phyloP scores from a whole-genome alignment of 2,329 filamentous ascomycete genomes.

The Microascus cirrosus region DNA sequence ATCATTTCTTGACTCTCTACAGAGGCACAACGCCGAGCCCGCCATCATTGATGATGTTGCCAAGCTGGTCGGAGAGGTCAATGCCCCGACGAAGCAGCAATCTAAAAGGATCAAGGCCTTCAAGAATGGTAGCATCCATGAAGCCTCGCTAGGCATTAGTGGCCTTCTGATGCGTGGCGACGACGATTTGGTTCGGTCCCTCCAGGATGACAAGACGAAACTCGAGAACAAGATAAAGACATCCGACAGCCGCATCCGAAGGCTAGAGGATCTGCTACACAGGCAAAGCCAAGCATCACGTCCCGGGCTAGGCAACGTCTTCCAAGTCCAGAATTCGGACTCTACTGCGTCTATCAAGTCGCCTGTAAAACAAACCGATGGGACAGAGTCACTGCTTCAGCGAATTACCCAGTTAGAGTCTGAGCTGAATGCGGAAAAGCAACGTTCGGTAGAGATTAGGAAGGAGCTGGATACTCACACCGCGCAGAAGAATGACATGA shows the following conservation, averaged over 20 bases:
- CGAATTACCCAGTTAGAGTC: conserved; percentile 58
- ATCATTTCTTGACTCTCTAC: conserved; percentile 57
- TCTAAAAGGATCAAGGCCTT: conserved; percentile 82
- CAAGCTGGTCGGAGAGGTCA: conserved; percentile 69
- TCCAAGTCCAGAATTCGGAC: conserved; percentile 33
- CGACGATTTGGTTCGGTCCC: conserved; percentile 62
- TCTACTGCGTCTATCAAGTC: conserved; percentile 1
- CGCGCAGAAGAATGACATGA: conserved; percentile 49
- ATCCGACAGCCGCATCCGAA: conserved; percentile 81
- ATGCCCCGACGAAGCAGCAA: conserved; percentile 75
- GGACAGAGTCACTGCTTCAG: conserved; percentile 31
- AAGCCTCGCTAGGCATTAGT: conserved; percentile 76
- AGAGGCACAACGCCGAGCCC: conserved; percentile 53
- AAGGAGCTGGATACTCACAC: conserved; percentile 52
- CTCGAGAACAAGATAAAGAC: conserved; percentile 65
- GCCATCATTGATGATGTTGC: conserved; percentile 59
- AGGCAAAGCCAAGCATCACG: conserved; percentile 57
- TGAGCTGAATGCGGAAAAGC: conserved; percentile 64
- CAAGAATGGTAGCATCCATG: conserved; percentile 91
- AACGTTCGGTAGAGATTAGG: conserved; percentile 54
- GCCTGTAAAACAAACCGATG: conserved; percentile 21
- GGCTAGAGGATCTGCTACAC: conserved; percentile 85
- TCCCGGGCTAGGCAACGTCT: conserved; percentile 41
- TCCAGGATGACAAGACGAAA: conserved; percentile 76
- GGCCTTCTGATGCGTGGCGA: conserved; percentile 79